These are phyloP conservation scores for Mycena capillaripes DNA, from an alignment of 768 basidiomycete genomes.

Conservation along the genomic window DNA sequence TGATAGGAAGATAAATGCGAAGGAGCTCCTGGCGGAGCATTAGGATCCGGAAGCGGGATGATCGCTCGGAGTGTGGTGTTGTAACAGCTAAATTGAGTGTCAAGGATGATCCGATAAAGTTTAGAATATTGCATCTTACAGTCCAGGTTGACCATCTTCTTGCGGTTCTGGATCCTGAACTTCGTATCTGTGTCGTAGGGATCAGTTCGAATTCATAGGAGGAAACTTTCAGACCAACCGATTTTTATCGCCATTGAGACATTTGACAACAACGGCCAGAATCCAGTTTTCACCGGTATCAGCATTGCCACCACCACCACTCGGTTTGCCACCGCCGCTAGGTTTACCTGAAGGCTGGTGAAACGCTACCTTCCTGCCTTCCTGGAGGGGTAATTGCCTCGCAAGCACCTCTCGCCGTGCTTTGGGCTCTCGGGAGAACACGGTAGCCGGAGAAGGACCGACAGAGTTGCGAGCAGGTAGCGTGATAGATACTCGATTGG, in stretches of 20 bases:
- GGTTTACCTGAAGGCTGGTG: conserved; percentile 75
- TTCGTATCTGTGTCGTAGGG: conserved; percentile 71
- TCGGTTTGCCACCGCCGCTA: conserved; percentile 46
- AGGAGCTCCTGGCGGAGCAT: conserved; percentile 66
- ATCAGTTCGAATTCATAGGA: not conserved
- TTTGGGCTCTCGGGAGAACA: conserved; percentile 77
- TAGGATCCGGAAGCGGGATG: conserved; percentile 86
- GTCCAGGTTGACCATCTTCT: conserved; percentile 82
- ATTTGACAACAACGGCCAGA: conserved; percentile 79
- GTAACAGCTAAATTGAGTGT: conserved; percentile 63
- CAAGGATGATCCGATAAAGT: not conserved
- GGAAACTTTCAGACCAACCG: conserved; percentile 54
- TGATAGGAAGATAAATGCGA: conserved; percentile 79
- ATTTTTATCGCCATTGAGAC: conserved; percentile 80
- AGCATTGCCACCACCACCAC: conserved; percentile 22
- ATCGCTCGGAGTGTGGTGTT: conserved; percentile 78
- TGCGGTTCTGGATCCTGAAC: conserved; percentile 90
- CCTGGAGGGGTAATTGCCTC: conserved; percentile 76
- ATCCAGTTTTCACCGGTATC: conserved; percentile 80
- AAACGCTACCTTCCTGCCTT: conserved; percentile 86
- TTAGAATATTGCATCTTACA: conserved; percentile 48
- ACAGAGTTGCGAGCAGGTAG: conserved; percentile 70
- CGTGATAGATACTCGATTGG: conserved; percentile 67
- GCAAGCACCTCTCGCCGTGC: conserved; percentile 72
- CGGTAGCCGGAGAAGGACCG: conserved; percentile 63